Evolutionary conservation across 2,329 filamentous ascomycete genomes (phyloP).

Genomic region (Diaporthe amygdali): DNA sequence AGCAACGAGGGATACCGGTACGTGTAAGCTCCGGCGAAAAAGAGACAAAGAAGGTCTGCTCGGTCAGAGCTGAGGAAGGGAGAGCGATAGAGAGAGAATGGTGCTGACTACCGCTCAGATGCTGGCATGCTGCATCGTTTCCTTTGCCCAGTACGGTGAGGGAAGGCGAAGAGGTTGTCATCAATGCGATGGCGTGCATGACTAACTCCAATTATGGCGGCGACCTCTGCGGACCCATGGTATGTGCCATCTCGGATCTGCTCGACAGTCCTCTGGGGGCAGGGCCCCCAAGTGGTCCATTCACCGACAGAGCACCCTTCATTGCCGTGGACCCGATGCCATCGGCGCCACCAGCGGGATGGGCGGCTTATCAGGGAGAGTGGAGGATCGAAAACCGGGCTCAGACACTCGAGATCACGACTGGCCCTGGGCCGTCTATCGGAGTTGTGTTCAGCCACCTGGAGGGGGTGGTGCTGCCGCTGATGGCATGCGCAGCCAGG

Average conservation of each 20-base stretch:
- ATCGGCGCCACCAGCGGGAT: neutral
- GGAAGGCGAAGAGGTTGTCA: neutral
- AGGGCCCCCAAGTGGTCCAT: neutral
- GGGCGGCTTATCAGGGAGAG: constrained; percentile 16
- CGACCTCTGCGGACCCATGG: constrained; percentile 1
- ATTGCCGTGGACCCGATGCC: neutral
- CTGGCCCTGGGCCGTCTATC: neutral
- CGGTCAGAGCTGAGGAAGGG: no score
- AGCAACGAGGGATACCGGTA: constrained; percentile 18
- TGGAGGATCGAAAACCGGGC: constrained; percentile 16
- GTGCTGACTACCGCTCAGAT: neutral
- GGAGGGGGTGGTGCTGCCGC: constrained; percentile 6
- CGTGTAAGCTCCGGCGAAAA: neutral
- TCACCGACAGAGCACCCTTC: neutral
- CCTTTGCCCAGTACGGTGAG: neutral
- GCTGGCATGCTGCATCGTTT: constrained; percentile 17
- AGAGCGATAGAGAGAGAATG: no score
- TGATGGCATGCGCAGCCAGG: constrained; percentile 15
- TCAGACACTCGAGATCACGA: constrained; percentile 13
- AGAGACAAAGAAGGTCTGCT: neutral
- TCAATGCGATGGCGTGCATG: constrained; percentile 18
- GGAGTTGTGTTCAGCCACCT: constrained; percentile 10
- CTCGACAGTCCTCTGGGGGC: constrained; percentile 10
- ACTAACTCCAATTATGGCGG: constrained; percentile 19
- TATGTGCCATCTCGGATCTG: constrained; percentile 10